Percentiles rank a stretch among this genome's conserved stretches.
Evolutionary conservation across 2,329 filamentous ascomycete genomes (phyloP).

Genomic region (Fusarium nematophilum): DNA sequence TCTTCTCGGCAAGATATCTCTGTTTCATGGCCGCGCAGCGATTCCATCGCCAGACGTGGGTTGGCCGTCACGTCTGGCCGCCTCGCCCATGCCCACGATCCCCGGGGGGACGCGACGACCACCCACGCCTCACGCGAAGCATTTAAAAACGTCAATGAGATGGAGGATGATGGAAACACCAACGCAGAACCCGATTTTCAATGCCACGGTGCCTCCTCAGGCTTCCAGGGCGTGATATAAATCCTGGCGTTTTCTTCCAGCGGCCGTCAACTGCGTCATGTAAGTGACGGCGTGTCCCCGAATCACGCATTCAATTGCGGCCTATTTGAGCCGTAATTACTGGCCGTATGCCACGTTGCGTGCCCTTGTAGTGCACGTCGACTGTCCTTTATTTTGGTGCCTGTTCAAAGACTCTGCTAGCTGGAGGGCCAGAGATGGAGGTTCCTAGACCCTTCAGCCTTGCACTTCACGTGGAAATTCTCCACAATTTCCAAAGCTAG

Average conservation of each 20-base stretch:
- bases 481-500: slow-evolving; percentile 37
- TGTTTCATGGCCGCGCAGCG: slow-evolving; percentile 8
- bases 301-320: neutral
- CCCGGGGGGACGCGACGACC: slow-evolving; percentile 12
- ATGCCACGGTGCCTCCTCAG: neutral
- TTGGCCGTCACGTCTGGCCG: slow-evolving; percentile 24
- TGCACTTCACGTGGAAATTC: slow-evolving; percentile 46
- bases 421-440: slow-evolving; percentile 5
- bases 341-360: neutral
- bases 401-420: neutral
- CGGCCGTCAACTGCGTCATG: slow-evolving; percentile 14
- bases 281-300: slow-evolving; percentile 14
- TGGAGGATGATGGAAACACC: neutral
- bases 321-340: neutral
- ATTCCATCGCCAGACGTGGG: slow-evolving; percentile 18
- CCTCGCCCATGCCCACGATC: slow-evolving; percentile 30
- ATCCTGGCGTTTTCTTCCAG: slow-evolving; percentile 1
- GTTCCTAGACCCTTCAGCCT: slow-evolving; percentile 43
- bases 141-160: neutral
- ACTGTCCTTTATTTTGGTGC: neutral
- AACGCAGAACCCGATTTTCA: neutral
- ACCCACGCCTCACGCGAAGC: slow-evolving; percentile 10
- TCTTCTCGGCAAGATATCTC: slow-evolving; percentile 16
- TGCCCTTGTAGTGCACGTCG: neutral
- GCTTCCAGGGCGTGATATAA: slow-evolving; percentile 29